Evolutionary conservation across 164 flowering plant genomes (phyloP), one percentile per base, ranked within the genome.

Genomic region (Annona cherimola): DNA sequence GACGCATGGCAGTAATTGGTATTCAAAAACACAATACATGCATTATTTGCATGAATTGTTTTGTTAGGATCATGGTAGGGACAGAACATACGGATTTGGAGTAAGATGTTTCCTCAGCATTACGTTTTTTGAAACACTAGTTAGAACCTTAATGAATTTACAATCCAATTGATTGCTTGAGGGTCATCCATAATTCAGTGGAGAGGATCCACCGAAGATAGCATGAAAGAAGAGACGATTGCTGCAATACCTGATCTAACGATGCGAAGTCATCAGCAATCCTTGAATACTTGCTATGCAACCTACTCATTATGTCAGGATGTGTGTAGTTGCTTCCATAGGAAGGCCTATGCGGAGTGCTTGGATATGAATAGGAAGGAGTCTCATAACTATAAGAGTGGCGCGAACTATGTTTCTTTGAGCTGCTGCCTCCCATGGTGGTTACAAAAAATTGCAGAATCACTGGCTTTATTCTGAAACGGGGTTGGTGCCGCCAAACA

Each of bases 191-290:
- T 7, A 45, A 3, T 3, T 7, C 50, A 3, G 7, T 3, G 8
- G 14, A 50, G 12, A 50, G 55, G 12, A 50, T 50, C 12, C 55
- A 50, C 7, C 2, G 55, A 50, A 50, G 12, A 50, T 3, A 0
- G 12, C 7, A 50, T 9, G 42, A 57, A 3, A 61, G n/a, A 46
- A 1, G 35, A 5, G 42, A 18, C 11, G 55, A 42, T 3, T 41
- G 11, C 20, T 18, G 45, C 14, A 19, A 71, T 77, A 88, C 92
- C 90, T 88, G 76, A 2, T 86, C 92, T 39, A 88, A 75, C 35
- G 91, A 86, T 60, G 26, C 66, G 70, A 82, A 89, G 71, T 81
- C 74, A 68, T 89, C 91, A 9, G 86, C 86, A 69, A 89, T 87
- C 76, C 86, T 83, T 5, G 93, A 84, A 73, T 82, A 89, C 69